Conservation (phyloP, 495 filamentous ascomycete species). For the Aspergillus egyptiacus region DNA sequence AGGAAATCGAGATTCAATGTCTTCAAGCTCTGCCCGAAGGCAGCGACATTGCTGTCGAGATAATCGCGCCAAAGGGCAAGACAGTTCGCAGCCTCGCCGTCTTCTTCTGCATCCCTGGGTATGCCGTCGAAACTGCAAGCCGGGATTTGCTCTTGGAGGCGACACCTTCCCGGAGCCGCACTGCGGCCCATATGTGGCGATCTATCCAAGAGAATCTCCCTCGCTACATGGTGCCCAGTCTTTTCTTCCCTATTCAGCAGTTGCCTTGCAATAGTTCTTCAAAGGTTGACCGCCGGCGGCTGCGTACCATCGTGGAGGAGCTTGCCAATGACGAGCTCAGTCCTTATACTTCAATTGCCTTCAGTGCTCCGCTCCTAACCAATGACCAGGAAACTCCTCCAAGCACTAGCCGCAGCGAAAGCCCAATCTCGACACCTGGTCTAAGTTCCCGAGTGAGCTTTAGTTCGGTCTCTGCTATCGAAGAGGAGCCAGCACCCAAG, state of each 20-base stretch:
- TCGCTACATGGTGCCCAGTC: constrained; percentile 39
- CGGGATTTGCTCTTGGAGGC: not conserved
- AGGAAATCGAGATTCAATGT: constrained; percentile 30
- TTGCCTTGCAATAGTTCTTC: constrained; percentile 32
- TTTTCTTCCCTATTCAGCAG: constrained; percentile 25
- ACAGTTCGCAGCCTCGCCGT: not conserved
- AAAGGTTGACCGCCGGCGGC: constrained; percentile 29
- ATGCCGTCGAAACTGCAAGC: not conserved
- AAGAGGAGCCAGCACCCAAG: not conserved
- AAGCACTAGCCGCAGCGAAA: not conserved
- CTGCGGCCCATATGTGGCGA: not conserved
- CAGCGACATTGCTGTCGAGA: constrained; percentile 2
- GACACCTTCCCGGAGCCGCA: not conserved
- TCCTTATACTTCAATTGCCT: not conserved
- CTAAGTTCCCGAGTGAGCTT: not conserved
- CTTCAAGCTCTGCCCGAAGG: not conserved
- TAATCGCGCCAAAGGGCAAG: not conserved
- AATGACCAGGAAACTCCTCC: not conserved
- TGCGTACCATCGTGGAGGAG: constrained; percentile 6
- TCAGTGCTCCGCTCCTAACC: not conserved
- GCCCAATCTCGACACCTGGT: not conserved
- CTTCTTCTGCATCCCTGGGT: not conserved
- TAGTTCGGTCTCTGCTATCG: not conserved
- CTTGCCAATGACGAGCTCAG: not conserved
- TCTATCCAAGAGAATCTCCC: constrained; percentile 13